Evolutionary conservation across 768 basidiomycete species (phyloP), one percentile per base, ranked within the genome.

Genomic region (Mrakia hoshinonis): DNA sequence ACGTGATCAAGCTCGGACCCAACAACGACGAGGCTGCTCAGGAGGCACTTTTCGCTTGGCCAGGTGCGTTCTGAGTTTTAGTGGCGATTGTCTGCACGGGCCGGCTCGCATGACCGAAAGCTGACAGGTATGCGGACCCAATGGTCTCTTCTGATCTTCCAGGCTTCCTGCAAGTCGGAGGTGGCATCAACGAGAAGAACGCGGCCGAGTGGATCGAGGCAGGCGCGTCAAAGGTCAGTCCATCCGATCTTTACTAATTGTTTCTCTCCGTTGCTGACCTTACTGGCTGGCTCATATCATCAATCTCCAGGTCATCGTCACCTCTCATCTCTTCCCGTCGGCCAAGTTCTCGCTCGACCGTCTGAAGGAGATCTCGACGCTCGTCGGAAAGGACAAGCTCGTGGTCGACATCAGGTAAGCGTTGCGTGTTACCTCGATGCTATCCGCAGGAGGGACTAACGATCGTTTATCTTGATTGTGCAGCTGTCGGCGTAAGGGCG

Each of bases 1-100:
- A 99, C 84, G 87, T 99, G 49, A 98, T 99, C 74, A 98, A 95
- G 81, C 85, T 99, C 7, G 96, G 96, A 2, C 85, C 87, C 3
- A 85, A 89, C 18, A 98, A 98, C 76, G 92, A 95, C 73, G 83
- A 82, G 22, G 91, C 94, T n/a, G 96, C 96, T 13, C 84, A 81
- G 74, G 87, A 91, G 68, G 93, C 94, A 2, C 81, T 98, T 38
- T 78, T 78, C 29, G 85, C 88, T 46, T 99, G 96, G 96, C 88
- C 87, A 78, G 87, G 91, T 87, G 46, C 31, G 81, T 74, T 18
- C 3, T 9, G 13, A 47, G 1, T 3, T 43, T 36, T 0, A 29
- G n/a, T 29, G 58, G n/a, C 22, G 29, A 38, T 46, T 34, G 26
- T 62, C 60, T 38, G 13, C 20, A 7, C 20, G n/a, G n/a, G n/a